Base-by-base conservation (phyloP, 2,329 filamentous ascomycete species). In the Pseudogymnoascus sp. region DNA sequence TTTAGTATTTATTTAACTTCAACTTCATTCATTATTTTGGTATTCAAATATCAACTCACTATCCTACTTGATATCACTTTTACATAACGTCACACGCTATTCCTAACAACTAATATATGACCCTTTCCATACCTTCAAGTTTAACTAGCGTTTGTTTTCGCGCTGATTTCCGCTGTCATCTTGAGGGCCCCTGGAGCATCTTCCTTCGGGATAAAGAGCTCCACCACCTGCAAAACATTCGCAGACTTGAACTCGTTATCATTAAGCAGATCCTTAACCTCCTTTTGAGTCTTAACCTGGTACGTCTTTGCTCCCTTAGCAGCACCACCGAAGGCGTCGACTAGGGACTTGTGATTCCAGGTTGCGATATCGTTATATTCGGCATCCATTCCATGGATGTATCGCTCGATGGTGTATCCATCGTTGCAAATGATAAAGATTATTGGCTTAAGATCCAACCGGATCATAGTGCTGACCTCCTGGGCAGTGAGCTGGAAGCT, bases 351-450 rank as follows among this genome's bases (percentile, higher is more conserved):
- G 78, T 87, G 89, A 58, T 87, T 79, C 92, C 92, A 96, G 9
- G 78, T 73, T 62, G 83, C 80, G 61, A 96, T 86, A 70, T 96
- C 89, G 70, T 96, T 96, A 78, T 96, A 96, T 25, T 71, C 72
- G 33, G 84, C 89, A 7, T 92, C 79, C 85, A 88, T 88, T 60
- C 90, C 90, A 74, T 96, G 91, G 69, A 96, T 95, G 72, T 85
- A 89, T 30, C 92, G 85, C 76, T 96, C 92, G 72, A 95, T 94
- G 8, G 91, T 94, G 76, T 89, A 96, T 9, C 92, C 92, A 39
- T 92, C 85, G 72, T 95, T 95, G 79, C 89, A 91, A 67, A 96
- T 87, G 64, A 94, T 80, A 72, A 96, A 93, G 64, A 96, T 86
- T 69, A 92, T 93, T 18, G 89, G 84, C 64, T 87, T 86, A 62